Conservation (phyloP, 495 filamentous ascomycete genomes). For the Penicillium diatomitis region DNA sequence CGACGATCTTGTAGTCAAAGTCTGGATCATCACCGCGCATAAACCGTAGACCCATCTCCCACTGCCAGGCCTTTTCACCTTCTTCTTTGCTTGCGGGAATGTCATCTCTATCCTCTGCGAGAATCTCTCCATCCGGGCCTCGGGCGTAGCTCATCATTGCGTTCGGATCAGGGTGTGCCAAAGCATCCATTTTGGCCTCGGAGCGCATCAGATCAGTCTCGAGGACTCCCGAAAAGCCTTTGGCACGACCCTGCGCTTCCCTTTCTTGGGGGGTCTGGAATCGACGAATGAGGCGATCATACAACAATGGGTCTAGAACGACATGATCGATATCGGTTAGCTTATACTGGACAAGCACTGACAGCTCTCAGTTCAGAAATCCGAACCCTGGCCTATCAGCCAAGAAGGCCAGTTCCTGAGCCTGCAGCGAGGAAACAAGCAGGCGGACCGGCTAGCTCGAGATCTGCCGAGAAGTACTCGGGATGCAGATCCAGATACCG, state of each 20-base stretch:
- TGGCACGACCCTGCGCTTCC: constrained; percentile 57
- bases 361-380: constrained; percentile 4
- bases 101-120: constrained; percentile 48
- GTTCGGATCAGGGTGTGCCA: constrained; percentile 46
- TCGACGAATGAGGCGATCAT: constrained; percentile 69
- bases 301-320: constrained; percentile 60
- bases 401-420: constrained; percentile 1
- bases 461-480: constrained; percentile 53
- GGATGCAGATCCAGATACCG: constrained; percentile 54
- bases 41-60: constrained; percentile 62
- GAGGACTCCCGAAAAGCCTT: constrained; percentile 65
- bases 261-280: constrained; percentile 68
- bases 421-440: constrained; percentile 21
- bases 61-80: constrained; percentile 54
- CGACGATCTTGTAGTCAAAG: constrained; percentile 63
- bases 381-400: neutral
- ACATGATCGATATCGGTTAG: constrained; percentile 24
- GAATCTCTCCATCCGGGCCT: constrained; percentile 45
- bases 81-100: constrained; percentile 54
- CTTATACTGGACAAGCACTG: neutral
- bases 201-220: constrained; percentile 63
- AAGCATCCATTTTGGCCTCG: constrained; percentile 60
- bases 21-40: constrained; percentile 62
- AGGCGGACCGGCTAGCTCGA: constrained; percentile 55
- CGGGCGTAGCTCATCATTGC: constrained; percentile 38